Evolutionary conservation across 108 stramenopile species (phyloP), one percentile per base, ranked within the genome.

Genomic region (Mediolabrus comicus): DNA sequence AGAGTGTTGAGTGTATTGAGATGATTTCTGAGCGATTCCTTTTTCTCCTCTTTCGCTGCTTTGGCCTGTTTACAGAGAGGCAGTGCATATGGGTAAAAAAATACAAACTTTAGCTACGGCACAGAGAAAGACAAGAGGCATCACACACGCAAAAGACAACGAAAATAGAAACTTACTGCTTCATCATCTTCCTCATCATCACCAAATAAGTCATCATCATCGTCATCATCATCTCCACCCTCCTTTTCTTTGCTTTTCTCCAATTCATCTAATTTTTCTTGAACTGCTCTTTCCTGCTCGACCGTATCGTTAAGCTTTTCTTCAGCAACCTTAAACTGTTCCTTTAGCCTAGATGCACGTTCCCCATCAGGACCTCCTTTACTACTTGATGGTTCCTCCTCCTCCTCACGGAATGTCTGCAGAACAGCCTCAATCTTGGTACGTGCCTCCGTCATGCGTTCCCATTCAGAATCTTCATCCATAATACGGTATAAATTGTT

Each of bases 381-480:
- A 35, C 59, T 62, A 5, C 55, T 70, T 10, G 62, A 63, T 25
- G 78, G 81, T 3, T 67, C 82, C 34, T 76, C 75, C 11, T 72
- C 72, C 9, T 88, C 82, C 31, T 69, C 65, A 13, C 51, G 27
- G 26, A 85, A 57, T 16, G 67, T 65, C 17, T 68, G 34, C 30
- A 94, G 62, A 10, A 94, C 19, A 9, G 30, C 56, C 68, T 88
- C 86, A 51, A 91, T 88, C 69, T 86, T 91, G 5, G 64, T 73
- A 33, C 87, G 80, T 0, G 88, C 89, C 30, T 75, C 78, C 11
- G 80, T 61, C 77, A 91, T 75, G 19, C 76, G 81, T 53, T 91
- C 88, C 87, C 87, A 94, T 73, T 94, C 88, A 10, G 77, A 58
- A 69, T 94, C 90, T 68, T 94, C 90, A 57, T 94, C 92, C 79